Conservation (phyloP, 2,329 filamentous ascomycete species). For the Cordyceps javanica region DNA sequence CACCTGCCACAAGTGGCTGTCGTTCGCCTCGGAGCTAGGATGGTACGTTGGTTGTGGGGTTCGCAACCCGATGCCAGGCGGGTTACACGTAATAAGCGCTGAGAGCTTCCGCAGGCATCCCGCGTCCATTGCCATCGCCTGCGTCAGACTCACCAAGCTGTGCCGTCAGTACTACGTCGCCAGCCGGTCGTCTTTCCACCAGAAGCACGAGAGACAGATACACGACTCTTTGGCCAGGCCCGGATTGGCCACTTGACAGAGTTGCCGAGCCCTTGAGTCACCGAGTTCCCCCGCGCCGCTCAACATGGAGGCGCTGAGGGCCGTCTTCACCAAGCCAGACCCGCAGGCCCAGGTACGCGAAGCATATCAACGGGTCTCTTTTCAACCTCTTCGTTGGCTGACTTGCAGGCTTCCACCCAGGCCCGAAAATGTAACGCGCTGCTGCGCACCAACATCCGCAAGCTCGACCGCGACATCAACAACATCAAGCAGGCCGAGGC, state of each 20-base stretch:
- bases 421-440: slow-evolving; percentile 92
- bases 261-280: slow-evolving; percentile 5
- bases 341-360: slow-evolving; percentile 78
- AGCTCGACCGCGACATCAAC: slow-evolving; percentile 87
- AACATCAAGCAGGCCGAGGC: slow-evolving; percentile 71
- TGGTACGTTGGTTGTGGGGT: slow-evolving; percentile 1
- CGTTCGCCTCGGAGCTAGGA: too few species aligned
- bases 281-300: slow-evolving; percentile 9
- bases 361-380: too few species aligned
- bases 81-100: too few species aligned
- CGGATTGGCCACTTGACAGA: background rate
- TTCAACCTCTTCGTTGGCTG: too few species aligned
- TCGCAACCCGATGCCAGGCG: background rate
- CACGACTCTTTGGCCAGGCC: background rate
- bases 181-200: background rate
- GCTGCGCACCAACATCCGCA: slow-evolving; percentile 83
- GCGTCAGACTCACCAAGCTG: background rate
- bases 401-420: slow-evolving; percentile 40
- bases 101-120: background rate
- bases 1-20: slow-evolving; percentile 1
- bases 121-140: background rate
- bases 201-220: background rate
- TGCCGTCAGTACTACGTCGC: background rate
- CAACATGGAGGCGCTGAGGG: slow-evolving; percentile 79
- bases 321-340: slow-evolving; percentile 86